Conservation (phyloP, 192 early-diverging fungal genomes). For the Thamnidium elegans region DNA sequence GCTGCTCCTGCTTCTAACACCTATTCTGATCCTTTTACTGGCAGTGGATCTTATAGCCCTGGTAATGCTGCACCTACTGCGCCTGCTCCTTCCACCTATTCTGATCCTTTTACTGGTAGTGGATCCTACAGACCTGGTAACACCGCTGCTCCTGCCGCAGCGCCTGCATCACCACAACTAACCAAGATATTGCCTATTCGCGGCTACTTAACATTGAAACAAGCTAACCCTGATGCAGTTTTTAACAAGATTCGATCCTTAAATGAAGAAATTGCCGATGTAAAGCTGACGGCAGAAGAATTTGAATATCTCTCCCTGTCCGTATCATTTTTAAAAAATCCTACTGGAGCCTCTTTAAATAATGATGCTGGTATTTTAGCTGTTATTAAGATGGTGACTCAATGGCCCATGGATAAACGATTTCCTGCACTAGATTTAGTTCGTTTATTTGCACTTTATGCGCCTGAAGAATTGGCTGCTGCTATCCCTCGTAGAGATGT, state of each 20-base stretch:
- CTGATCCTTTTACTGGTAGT: constrained; percentile 65
- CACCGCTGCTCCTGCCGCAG: constrained; percentile 18
- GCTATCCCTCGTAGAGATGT: constrained; percentile 45
- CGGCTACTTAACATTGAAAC: constrained; percentile 61
- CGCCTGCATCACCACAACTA: neutral
- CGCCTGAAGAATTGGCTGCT: constrained; percentile 36
- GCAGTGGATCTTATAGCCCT: constrained; percentile 63
- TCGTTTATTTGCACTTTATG: constrained; percentile 61
- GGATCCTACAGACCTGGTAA: constrained; percentile 13
- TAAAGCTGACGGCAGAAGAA: constrained; percentile 6
- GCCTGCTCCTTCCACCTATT: constrained; percentile 29
- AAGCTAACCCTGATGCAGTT: constrained; percentile 69
- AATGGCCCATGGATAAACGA: constrained; percentile 67
- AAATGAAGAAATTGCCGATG: constrained; percentile 44
- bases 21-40: constrained; percentile 40
- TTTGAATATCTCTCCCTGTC: constrained; percentile 29
- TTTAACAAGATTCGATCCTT: constrained; percentile 72
- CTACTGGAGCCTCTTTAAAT: constrained; percentile 18
- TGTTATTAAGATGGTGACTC: constrained; percentile 50
- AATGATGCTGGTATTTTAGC: constrained; percentile 36
- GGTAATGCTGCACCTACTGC: constrained; percentile 1
- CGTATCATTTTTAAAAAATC: constrained; percentile 40
- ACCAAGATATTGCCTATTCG: constrained; percentile 22
- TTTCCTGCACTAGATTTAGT: constrained; percentile 88
- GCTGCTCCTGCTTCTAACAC: neutral